Percentiles rank a stretch among this genome's conserved stretches.
Evolutionary conservation across 441 rosid genomes (phyloP).

Genomic region (Pelargonium citronellum): DNA sequence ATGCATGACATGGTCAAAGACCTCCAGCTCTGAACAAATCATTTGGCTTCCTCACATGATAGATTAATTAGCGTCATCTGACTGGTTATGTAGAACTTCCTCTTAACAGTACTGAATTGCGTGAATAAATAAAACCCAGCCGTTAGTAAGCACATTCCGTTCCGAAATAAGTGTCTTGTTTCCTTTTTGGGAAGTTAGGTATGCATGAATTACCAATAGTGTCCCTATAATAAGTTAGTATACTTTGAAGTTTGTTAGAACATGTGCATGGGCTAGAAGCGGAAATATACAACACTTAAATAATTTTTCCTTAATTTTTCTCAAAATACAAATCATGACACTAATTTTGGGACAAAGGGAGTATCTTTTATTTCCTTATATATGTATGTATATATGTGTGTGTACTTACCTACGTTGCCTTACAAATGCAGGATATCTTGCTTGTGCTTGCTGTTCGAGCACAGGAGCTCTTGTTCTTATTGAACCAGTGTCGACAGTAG

Average conservation of each 20-base stretch:
- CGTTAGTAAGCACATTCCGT: background rate
- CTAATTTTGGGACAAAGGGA: too few relatives aligned
- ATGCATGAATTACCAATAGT: too few relatives aligned
- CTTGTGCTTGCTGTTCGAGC: slow-evolving; percentile 91
- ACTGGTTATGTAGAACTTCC: too few relatives aligned
- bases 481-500: slow-evolving; percentile 59
- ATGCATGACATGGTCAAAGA: too few relatives aligned
- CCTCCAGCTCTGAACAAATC: background rate
- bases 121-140: background rate
- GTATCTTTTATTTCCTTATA: background rate
- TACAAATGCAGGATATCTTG: slow-evolving; percentile 71
- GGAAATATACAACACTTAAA: background rate
- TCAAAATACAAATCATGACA: too few relatives aligned
- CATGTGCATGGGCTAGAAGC: too few relatives aligned
- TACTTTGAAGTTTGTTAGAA: too few relatives aligned
- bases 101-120: background rate
- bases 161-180: too few relatives aligned
- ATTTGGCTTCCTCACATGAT: background rate
- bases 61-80: too few relatives aligned
- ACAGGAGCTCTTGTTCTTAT: slow-evolving; percentile 67
- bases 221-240: background rate
- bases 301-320: too few relatives aligned
- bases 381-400: background rate
- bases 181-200: too few relatives aligned
- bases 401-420: slow-evolving; percentile 4